phyloP scores from a whole-genome alignment of 2,329 filamentous ascomycete species.

The Neoscytalidium dimidiatum region DNA sequence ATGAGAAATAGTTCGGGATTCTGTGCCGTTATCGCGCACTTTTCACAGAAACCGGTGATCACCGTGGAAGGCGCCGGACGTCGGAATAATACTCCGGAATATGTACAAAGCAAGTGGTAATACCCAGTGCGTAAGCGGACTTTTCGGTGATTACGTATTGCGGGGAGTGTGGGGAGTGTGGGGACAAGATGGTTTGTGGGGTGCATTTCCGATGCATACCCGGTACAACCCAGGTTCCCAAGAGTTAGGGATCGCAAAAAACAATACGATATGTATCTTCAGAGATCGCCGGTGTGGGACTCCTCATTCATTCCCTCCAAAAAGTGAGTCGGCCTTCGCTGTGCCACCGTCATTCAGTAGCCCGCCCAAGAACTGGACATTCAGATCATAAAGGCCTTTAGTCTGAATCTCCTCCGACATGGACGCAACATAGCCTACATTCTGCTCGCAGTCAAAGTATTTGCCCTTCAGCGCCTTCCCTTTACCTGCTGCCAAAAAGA shows the following conservation, averaged over 20 bases:
- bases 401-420: not conserved
- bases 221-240: not conserved
- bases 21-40: no score
- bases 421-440: not conserved
- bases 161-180: not conserved
- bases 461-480: conserved; percentile 32
- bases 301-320: not conserved
- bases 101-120: no score
- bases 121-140: no score
- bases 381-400: not conserved
- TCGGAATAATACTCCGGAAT: no score
- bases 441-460: conserved; percentile 24
- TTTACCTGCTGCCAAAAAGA: conserved; percentile 30
- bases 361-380: not conserved
- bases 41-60: no score
- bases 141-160: not conserved
- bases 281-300: not conserved
- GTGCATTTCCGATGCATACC: not conserved
- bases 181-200: not conserved
- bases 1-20: no score
- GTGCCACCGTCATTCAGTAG: not conserved
- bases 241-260: no score
- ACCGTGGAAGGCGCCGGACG: no score
- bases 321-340: not conserved
- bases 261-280: no score